Base-by-base conservation (phyloP, 2,329 filamentous ascomycete genomes). In the Botrytis deweyae region DNA sequence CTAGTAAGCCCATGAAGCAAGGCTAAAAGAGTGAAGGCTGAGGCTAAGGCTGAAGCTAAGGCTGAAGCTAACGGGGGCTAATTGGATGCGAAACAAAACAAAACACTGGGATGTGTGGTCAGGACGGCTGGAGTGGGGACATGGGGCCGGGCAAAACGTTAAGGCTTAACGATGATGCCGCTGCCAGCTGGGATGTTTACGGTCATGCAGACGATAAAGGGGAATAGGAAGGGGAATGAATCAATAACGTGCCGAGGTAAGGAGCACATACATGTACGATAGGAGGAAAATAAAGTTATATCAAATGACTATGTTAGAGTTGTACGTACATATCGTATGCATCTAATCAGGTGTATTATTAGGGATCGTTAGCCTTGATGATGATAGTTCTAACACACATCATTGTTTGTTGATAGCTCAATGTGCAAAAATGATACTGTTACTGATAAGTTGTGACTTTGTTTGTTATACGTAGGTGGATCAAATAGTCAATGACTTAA, bases 31-130 rank as follows among this genome's bases (percentile, higher is more conserved):
- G n/a, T 29, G 59, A 36, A 62, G 33, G 59, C 52, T 38, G 22
- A 42, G n/a, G 36, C 36, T 68, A 68, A 68, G 66, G 66, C 66
- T 38, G 33, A 42, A 5, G 49, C 36, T 68, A 68, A 68, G 66
- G 66, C 66, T 38, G 33, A 42, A 5, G 49, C 36, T 68, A 68
- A 68, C 49, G 40, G 49, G 29, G n/a, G 66, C 49, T 68, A 36
- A 25, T 25, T 46, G 29, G 42, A 66, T 49, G 42, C 42, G 66
- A 68, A 49, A 68, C 25, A 68, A 33, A 22, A 29, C 18, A 42
- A 68, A 68, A 58, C 66, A 42, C 66, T 9, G 49, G 66, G 66
- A 42, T 55, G 33, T 40, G 49, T 52, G 65, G 46, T 55, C 38
- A 36, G 65, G 65, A 55, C 29, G 44, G 44, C 44, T 29, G 46